phyloP scores from a whole-genome alignment of 192 early-diverging fungal genomes.

The Umbelopsis vinacea region DNA sequence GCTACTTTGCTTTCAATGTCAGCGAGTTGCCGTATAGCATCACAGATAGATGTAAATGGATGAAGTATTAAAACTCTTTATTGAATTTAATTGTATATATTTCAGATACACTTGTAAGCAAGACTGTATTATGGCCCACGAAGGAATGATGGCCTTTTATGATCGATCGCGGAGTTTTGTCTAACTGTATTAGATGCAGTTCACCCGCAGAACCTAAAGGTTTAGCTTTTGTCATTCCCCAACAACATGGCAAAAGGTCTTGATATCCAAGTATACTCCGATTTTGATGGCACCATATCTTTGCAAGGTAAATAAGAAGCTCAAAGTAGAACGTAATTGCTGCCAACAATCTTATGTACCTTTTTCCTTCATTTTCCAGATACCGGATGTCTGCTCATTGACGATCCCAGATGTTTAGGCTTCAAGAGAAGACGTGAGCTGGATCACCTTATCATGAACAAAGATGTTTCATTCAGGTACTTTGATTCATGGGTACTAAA shows the following conservation, averaged over 20 bases:
- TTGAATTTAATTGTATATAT: too few species aligned
- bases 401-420: constrained; percentile 48
- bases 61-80: too few species aligned
- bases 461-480: constrained; percentile 47
- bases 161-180: too few species aligned
- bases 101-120: too few species aligned
- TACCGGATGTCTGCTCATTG: constrained; percentile 55
- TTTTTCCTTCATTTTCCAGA: constrained; percentile 27
- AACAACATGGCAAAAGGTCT: constrained; percentile 11
- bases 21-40: too few species aligned
- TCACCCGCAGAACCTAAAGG: too few species aligned
- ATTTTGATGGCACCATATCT: constrained; percentile 60
- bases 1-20: too few species aligned
- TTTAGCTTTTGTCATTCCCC: background rate
- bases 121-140: too few species aligned
- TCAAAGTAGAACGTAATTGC: background rate
- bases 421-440: constrained; percentile 41
- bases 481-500: background rate
- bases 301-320: constrained; percentile 35
- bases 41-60: too few species aligned
- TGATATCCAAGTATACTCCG: constrained; percentile 55
- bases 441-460: constrained; percentile 46
- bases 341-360: background rate
- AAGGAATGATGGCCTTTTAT: too few species aligned
- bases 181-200: too few species aligned